Percentiles rank a stretch among this genome's conserved stretches.
Evolutionary conservation across 257 asterid genomes (phyloP).

Genomic region (Voacanga thouarsii): DNA sequence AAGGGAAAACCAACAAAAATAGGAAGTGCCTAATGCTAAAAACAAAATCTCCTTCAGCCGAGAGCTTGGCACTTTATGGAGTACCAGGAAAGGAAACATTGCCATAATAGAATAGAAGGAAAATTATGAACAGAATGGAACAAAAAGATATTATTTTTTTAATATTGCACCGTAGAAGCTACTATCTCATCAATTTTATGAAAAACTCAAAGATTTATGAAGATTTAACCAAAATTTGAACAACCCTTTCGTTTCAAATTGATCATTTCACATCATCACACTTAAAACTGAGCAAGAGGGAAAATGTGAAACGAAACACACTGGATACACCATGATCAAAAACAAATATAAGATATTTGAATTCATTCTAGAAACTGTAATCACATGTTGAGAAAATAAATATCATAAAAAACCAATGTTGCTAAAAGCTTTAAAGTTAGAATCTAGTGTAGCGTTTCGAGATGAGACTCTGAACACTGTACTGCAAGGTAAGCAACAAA

Average conservation of each 20-base stretch:
- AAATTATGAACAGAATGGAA: too few species aligned
- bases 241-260: background rate
- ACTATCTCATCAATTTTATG: background rate
- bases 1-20: too few species aligned
- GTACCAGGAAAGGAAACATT: too few species aligned
- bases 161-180: background rate
- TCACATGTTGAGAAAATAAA: background rate
- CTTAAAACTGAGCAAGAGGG: background rate
- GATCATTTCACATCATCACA: background rate
- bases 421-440: too few species aligned
- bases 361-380: background rate
- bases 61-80: too few species aligned
- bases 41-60: too few species aligned
- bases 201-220: background rate
- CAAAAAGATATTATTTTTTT: too few species aligned
- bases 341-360: background rate
- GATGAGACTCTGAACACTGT: constrained; percentile 90
- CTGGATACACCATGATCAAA: background rate
- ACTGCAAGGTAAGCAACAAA: constrained; percentile 70
- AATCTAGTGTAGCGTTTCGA: constrained; percentile 83
- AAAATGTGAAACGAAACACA: background rate
- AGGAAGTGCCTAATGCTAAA: too few species aligned
- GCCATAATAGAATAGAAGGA: too few species aligned
- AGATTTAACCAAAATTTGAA: background rate
- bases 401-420: too few species aligned